Evolutionary conservation across 805 yeast species (phyloP).

Genomic region (Wickerhamiella spandovensis): DNA sequence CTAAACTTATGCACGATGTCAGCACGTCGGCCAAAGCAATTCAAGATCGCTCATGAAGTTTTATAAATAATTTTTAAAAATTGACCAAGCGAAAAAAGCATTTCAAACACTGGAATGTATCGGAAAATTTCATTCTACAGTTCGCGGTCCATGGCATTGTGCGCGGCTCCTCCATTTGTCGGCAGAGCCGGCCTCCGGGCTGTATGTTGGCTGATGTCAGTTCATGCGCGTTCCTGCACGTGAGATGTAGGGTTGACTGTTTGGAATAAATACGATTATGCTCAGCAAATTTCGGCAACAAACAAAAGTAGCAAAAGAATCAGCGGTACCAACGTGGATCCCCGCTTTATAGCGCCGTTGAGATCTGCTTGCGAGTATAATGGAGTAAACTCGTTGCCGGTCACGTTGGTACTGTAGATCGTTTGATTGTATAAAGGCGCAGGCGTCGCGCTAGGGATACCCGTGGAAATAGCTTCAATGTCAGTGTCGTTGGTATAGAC

Average conservation of each 20-base stretch:
- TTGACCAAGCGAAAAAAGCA: too few relatives aligned
- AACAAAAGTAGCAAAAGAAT: not conserved
- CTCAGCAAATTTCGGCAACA: not conserved
- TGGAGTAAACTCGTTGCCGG: not conserved
- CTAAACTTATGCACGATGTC: not conserved
- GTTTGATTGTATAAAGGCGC: constrained; percentile 12
- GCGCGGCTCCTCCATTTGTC: too few relatives aligned
- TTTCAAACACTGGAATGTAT: too few relatives aligned
- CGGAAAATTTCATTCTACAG: too few relatives aligned
- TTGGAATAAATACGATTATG: too few relatives aligned
- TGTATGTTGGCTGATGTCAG: too few relatives aligned
- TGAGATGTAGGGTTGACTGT: not conserved
- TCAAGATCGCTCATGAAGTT: too few relatives aligned
- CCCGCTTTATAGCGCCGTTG: not conserved
- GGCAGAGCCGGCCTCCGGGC: too few relatives aligned
- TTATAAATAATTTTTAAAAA: too few relatives aligned
- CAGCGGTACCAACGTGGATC: not conserved
- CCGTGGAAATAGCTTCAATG: constrained; percentile 9
- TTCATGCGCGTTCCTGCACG: not conserved
- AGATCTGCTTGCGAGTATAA: not conserved
- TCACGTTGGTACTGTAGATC: not conserved
- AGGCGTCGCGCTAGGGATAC: constrained; percentile 8
- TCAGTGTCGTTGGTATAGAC: constrained; percentile 16
- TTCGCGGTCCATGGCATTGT: too few relatives aligned
- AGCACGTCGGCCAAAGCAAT: too few relatives aligned